Evolutionary conservation across 495 filamentous ascomycete genomes (phyloP).

Genomic region (Lentithecium fluviatile): DNA sequence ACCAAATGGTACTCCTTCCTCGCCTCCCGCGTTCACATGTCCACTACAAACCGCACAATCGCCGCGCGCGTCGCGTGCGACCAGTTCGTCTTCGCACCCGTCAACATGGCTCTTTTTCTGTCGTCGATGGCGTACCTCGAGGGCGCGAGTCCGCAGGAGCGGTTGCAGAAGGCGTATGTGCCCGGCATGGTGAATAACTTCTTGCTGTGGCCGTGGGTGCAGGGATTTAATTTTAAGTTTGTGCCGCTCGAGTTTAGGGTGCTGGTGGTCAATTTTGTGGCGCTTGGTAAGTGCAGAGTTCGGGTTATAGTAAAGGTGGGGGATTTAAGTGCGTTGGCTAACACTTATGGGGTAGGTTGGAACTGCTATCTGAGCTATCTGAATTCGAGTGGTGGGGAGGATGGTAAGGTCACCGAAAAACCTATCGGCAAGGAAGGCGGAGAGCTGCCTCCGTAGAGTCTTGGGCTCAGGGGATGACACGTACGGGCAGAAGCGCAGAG

Average conservation of each 20-base stretch:
- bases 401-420: not conserved
- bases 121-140: constrained; percentile 86
- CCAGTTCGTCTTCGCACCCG: constrained; percentile 81
- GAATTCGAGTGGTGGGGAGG: constrained; percentile 40
- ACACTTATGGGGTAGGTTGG: constrained; percentile 65
- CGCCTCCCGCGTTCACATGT: constrained; percentile 65
- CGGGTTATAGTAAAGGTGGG: not conserved
- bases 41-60: constrained; percentile 64
- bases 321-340: constrained; percentile 4
- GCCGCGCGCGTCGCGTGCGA: constrained; percentile 77
- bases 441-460: not conserved
- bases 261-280: constrained; percentile 83
- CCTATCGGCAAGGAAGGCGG: not conserved
- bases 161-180: constrained; percentile 65
- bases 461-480: too few relatives aligned
- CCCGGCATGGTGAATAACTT: constrained; percentile 78
- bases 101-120: constrained; percentile 79
- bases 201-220: constrained; percentile 90
- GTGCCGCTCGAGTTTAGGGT: constrained; percentile 85
- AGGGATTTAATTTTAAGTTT: constrained; percentile 85
- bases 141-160: constrained; percentile 67
- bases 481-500: too few relatives aligned
- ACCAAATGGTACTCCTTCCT: constrained; percentile 86
- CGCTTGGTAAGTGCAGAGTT: constrained; percentile 58
- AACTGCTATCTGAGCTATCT: constrained; percentile 91